Evolutionary conservation across 345 rosid genomes (phyloP).

Genomic region (Euphorbia tirucalli): DNA sequence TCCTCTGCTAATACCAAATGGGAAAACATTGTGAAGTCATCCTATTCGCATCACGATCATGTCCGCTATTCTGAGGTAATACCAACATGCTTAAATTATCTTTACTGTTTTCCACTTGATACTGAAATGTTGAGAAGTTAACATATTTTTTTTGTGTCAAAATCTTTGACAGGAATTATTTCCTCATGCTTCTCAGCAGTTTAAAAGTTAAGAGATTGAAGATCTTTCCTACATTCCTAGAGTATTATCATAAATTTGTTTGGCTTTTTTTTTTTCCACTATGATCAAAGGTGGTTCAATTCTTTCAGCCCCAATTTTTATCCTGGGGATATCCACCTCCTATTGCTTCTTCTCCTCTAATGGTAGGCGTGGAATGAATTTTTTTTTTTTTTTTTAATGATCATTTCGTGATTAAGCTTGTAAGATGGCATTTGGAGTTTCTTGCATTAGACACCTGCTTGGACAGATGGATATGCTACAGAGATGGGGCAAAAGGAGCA

Average conservation of each 20-base stretch:
- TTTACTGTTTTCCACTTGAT: neutral
- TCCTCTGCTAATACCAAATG: slow-evolving; percentile 54
- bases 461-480: too few species aligned
- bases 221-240: slow-evolving; percentile 10
- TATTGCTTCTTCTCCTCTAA: slow-evolving; percentile 7
- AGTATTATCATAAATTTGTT: slow-evolving; percentile 11
- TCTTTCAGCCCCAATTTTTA: slow-evolving; percentile 12
- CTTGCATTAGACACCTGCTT: slow-evolving; percentile 3
- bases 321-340: slow-evolving; percentile 15
- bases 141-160: neutral
- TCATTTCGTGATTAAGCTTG: slow-evolving; percentile 17
- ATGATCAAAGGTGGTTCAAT: slow-evolving; percentile 17
- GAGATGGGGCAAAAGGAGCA: too few species aligned
- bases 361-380: slow-evolving; percentile 9
- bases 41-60: slow-evolving; percentile 68
- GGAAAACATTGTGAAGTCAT: slow-evolving; percentile 96
- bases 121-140: neutral
- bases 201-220: slow-evolving; percentile 31
- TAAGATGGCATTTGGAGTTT: slow-evolving; percentile 3
- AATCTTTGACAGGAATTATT: slow-evolving; percentile 58
- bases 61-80: slow-evolving; percentile 85
- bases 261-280: slow-evolving; percentile 2
- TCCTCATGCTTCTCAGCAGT: slow-evolving; percentile 47
- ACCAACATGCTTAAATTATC: neutral
- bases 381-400: neutral